phyloP scores from a whole-genome alignment of 2,329 filamentous ascomycete species.

The Xylariaceae sp. region DNA sequence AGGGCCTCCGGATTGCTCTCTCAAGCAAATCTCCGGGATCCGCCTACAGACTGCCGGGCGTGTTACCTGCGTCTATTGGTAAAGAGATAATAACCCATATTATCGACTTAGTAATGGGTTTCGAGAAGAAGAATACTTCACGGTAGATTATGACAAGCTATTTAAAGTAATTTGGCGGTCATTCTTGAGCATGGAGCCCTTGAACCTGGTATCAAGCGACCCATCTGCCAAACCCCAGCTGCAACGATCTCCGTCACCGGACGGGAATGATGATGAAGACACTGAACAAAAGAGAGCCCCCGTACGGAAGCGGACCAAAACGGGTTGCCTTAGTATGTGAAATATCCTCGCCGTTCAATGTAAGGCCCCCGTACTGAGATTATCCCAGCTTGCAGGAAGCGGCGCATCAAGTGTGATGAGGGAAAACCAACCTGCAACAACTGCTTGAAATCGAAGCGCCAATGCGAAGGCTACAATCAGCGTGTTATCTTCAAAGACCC shows the following conservation, averaged over 20 bases:
- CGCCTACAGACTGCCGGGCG: slow-evolving; percentile 12
- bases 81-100: slow-evolving; percentile 3
- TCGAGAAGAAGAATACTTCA: background rate
- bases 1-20: slow-evolving; percentile 1
- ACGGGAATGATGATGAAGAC: slow-evolving; percentile 36
- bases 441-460: slow-evolving; percentile 78
- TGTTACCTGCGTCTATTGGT: slow-evolving; percentile 8
- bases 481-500: slow-evolving; percentile 75
- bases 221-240: slow-evolving; percentile 27
- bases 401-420: slow-evolving; percentile 96
- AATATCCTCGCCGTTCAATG: slow-evolving; percentile 19
- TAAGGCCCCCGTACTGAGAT: slow-evolving; percentile 18
- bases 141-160: slow-evolving; percentile 12
- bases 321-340: slow-evolving; percentile 75
- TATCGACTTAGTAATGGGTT: slow-evolving; percentile 7
- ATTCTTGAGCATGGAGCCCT: slow-evolving; percentile 28
- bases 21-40: slow-evolving; percentile 8
- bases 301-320: slow-evolving; percentile 74
- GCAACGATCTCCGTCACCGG: slow-evolving; percentile 31
- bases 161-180: background rate
- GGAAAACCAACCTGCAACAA: slow-evolving; percentile 76
- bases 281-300: slow-evolving; percentile 42
- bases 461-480: slow-evolving; percentile 79
- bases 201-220: slow-evolving; percentile 22
- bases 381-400: slow-evolving; percentile 72